Conservation (phyloP, 1,139 yeast genomes). For the Hyphopichia khmerensis region DNA sequence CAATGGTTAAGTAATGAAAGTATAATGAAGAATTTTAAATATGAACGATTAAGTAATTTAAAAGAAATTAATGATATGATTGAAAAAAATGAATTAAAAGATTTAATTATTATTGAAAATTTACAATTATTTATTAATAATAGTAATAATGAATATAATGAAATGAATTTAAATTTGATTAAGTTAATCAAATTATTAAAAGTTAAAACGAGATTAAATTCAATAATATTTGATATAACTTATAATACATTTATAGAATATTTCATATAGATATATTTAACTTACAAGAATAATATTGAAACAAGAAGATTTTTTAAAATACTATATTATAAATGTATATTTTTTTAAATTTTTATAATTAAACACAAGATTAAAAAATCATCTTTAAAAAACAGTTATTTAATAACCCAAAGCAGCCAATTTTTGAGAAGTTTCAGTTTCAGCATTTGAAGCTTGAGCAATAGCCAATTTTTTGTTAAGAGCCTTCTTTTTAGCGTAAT, state of each 20-base stretch:
- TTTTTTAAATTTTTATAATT: background rate
- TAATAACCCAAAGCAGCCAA: constrained; percentile 82
- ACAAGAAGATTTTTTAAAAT: background rate
- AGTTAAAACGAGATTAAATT: background rate
- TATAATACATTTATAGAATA: constrained; percentile 1
- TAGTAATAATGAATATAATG: constrained; percentile 1
- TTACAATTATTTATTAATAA: constrained; percentile 1
- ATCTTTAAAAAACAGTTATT: constrained; percentile 17
- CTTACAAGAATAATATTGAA: too few relatives aligned
- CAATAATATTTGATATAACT: background rate
- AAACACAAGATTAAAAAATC: background rate
- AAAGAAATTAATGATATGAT: background rate
- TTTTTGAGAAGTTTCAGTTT: constrained; percentile 71
- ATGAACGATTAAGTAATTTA: constrained; percentile 2
- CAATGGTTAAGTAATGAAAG: constrained; percentile 1
- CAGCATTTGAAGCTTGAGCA: constrained; percentile 80
- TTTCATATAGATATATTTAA: background rate
- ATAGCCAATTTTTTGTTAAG: constrained; percentile 86
- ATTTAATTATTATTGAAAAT: constrained; percentile 2
- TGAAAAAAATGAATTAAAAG: background rate
- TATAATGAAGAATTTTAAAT: constrained; percentile 1
- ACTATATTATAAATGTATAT: background rate
- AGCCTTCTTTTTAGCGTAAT: constrained; percentile 98
- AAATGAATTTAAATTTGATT: background rate
- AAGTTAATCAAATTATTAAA: background rate